Base-by-base conservation (phyloP, 2,329 filamentous ascomycete species). In the Pseudogymnoascus sp. region DNA sequence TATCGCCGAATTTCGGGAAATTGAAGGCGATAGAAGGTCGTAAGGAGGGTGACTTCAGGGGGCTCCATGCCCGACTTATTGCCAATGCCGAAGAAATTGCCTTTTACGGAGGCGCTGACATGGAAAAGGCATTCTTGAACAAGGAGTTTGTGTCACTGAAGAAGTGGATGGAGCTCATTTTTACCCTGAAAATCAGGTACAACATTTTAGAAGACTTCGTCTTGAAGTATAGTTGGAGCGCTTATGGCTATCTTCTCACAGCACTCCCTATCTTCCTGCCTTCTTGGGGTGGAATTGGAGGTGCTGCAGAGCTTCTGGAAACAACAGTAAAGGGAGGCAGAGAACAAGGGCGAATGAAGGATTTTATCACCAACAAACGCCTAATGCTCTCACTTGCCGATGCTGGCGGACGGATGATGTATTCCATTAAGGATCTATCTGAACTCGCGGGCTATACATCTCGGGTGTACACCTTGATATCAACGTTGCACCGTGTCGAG, bases 121-220 rank as follows among this genome's bases (percentile, higher is more conserved):
- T 96, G 79, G 95, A 99, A 75, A 95, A 95, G 76, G 87, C 90
- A 2, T 96, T 97, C 74, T 80, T 99, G 8, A 91, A 96, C 71
- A 89, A 87, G 71, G 93, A 96, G 69, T 99, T 97, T 79, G 91
- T 89, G 74, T 95, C 93, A 56, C 81, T 99, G 28, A 95, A 95
- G 75, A 88, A 85, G 66, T 97, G 93, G 90, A 98, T 99, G 93
- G 95, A 99, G 74, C 89, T 91, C 50, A 97, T 99, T 67, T 99
- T 99, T 77, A 93, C 92, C 75, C 86, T 98, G 68, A 97, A 97
- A 77, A 96, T 99, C 68, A 88, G 92, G 14, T 99, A 99, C 79
- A 99, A 98, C 74, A 99, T 99, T 79, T 86, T 99, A 0, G 95
- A 99, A 74, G 95, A 99, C 74, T 96, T 99, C 71, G 91, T 99